Conservation (phyloP, 129 eudicot genomes). For the Dittrichia graveolens region DNA sequence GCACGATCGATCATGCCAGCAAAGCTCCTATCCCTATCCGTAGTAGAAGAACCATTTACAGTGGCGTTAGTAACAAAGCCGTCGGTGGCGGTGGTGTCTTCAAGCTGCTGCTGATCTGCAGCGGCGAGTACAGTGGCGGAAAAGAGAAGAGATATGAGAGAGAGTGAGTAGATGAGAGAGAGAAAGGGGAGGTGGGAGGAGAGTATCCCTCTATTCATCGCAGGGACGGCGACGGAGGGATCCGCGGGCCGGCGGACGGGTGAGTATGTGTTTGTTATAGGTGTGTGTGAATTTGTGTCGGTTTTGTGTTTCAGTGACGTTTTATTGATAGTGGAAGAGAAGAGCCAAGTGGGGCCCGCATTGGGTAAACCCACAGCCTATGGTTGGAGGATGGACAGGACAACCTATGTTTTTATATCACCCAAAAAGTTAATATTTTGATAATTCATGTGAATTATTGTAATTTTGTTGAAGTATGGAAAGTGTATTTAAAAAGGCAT, state of each 20-base stretch:
- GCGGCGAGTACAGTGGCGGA: conserved; percentile 17
- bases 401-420: conserved; percentile 16
- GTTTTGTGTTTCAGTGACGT: conserved; percentile 34
- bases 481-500: no score
- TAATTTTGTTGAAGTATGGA: background rate
- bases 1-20: conserved; percentile 98
- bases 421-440: background rate
- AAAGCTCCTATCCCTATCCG: conserved; percentile 62
- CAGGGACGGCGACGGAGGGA: conserved; percentile 35
- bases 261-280: background rate
- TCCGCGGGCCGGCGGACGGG: conserved; percentile 37
- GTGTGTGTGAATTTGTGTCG: conserved; percentile 39
- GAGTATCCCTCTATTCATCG: conserved; percentile 34
- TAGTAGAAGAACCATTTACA: conserved; percentile 34
- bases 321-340: conserved; percentile 21
- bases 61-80: conserved; percentile 28
- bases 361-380: conserved; percentile 19
- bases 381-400: conserved; percentile 28
- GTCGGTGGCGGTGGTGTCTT: conserved; percentile 14
- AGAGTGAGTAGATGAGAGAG: conserved; percentile 18
- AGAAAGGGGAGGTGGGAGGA: conserved; percentile 25
- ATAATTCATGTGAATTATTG: conserved; percentile 1
- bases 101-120: conserved; percentile 39
- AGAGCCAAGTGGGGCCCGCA: conserved; percentile 30
- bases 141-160: conserved; percentile 8